Evolutionary conservation across 148 eudicot species (phyloP), one percentile per base, ranked within the genome.

Genomic region (Mesembryanthemum crystallinum): DNA sequence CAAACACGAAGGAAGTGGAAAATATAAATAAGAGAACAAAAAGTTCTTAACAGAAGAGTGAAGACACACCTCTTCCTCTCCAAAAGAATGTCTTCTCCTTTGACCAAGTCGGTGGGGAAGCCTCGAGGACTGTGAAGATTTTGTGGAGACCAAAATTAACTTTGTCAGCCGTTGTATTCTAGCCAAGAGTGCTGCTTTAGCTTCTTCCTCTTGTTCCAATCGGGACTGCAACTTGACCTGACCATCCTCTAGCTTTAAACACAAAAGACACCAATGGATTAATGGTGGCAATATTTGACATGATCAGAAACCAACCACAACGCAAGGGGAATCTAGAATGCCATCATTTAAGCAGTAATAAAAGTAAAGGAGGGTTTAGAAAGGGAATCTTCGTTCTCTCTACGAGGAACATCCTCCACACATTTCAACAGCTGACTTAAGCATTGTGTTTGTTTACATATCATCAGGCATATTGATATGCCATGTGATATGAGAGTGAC

Each of bases 171-270:
- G 85, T 81, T 95, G 99, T 79, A 95, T 95, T 86, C 99, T 92
- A 64, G 92, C 87, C 79, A 95, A 76, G 74, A 95, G 91, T 54
- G 99, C 97, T 75, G 89, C 94, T 82, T 95, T 95, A 77, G 97
- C 99, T 81, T 95, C 99, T 86, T 95, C 99, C 85, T 95, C 99
- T 85, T 95, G 89, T 79, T 95, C 99, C 91, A 95, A 79, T 70
- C 97, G 90, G 25, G 99, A 95, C 74, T 95, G 99, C 83, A 95
- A 78, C 87, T 85, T 93, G 86, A 95, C 85, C 74, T 95, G 99
- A 78, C 97, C 99, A 86, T 95, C 99, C 82, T 92, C 97, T 68
- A 95, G 85, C 99, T 94, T 76, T 81, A 88, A 83, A 73, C 86
- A 64, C 80, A 79, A 21, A 82, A 45, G 17, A 72, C 8, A 33